These are phyloP conservation scores for Westerdykella ornata DNA, from an alignment of 2,329 filamentous ascomycete species.

Conservation along the genomic window DNA sequence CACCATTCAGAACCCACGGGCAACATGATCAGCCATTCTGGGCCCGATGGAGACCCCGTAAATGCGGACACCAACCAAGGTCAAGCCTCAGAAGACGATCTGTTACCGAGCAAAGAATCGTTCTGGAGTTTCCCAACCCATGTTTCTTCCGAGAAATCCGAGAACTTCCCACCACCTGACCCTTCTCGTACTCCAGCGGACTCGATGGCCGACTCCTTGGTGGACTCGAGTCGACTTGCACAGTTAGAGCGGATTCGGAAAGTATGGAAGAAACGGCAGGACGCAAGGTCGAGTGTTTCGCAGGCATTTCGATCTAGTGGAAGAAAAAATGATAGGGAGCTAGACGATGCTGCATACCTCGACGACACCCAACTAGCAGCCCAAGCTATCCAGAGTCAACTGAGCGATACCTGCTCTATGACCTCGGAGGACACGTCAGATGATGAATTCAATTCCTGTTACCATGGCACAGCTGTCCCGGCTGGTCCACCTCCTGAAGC, in stretches of 20 bases:
- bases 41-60: not conserved
- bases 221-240: slow-evolving; percentile 16
- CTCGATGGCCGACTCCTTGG: not conserved
- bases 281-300: slow-evolving; percentile 6
- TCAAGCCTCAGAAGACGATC: not conserved
- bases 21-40: not conserved
- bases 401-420: slow-evolving; percentile 22
- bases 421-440: slow-evolving; percentile 14
- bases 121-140: slow-evolving; percentile 32
- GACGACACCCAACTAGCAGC: slow-evolving; percentile 42
- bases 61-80: not conserved
- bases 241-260: slow-evolving; percentile 22
- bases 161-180: too few relatives aligned
- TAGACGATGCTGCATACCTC: slow-evolving; percentile 19
- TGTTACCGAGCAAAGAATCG: slow-evolving; percentile 20
- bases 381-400: slow-evolving; percentile 39
- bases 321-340: not conserved
- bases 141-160: slow-evolving; percentile 8
- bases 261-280: slow-evolving; percentile 17
- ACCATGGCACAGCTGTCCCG: not conserved
- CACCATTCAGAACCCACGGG: not conserved
- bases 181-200: not conserved
- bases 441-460: not conserved
- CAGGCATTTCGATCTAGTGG: not conserved
- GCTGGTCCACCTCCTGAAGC: too few relatives aligned